Evolutionary conservation across 306 rosid species (phyloP).

Genomic region (Acmispon strigosus): DNA sequence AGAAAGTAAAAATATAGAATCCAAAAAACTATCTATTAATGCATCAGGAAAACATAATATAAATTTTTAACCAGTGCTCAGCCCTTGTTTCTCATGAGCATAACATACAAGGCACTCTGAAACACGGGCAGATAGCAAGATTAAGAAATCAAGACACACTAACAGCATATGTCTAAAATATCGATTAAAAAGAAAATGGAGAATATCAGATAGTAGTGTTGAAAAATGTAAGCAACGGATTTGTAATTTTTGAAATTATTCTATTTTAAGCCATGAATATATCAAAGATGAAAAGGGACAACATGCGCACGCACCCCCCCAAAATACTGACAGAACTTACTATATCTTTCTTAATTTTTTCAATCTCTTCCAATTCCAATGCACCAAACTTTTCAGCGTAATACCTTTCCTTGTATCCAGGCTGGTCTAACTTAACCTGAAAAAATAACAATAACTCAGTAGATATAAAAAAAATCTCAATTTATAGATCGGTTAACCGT

Average conservation of each 20-base stretch:
- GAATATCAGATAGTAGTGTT: background rate
- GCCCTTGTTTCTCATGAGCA: conserved; percentile 6
- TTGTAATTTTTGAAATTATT: background rate
- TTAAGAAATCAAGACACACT: background rate
- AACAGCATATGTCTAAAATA: background rate
- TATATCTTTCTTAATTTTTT: conserved; percentile 45
- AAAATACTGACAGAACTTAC: conserved; percentile 32
- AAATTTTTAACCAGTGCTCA: background rate
- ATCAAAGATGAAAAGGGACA: background rate
- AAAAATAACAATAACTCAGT: conserved; percentile 8
- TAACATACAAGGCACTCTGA: conserved; percentile 4
- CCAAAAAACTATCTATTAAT: conserved; percentile 2
- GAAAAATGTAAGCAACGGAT: background rate
- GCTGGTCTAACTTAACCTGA: conserved; percentile 92
- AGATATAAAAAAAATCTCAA: background rate
- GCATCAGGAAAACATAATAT: background rate
- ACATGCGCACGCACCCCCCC: background rate
- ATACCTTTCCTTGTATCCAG: conserved; percentile 94
- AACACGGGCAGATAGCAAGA: background rate
- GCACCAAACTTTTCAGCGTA: conserved; percentile 82
- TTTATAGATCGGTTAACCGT: background rate
- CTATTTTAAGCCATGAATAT: background rate
- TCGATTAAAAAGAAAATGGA: background rate
- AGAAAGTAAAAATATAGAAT: conserved; percentile 3
- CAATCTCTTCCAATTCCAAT: conserved; percentile 51